Conservation (phyloP, 371 early-diverging fungal species). For the Mucor mucedo region DNA sequence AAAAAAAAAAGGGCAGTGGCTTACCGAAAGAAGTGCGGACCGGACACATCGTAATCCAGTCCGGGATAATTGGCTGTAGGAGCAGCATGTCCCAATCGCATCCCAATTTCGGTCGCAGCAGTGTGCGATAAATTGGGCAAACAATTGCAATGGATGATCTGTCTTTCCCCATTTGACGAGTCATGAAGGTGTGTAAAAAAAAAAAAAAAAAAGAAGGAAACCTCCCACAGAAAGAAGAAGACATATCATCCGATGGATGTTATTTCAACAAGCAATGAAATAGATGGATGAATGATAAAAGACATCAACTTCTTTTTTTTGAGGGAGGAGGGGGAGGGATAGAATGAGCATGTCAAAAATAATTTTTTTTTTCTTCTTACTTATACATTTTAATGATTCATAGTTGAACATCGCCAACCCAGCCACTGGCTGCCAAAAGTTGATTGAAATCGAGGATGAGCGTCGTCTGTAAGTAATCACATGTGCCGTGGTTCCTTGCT, state of each 20-base stretch:
- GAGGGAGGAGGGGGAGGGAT: background rate
- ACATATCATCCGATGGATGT: conserved; percentile 16
- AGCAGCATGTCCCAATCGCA: background rate
- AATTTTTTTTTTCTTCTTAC: background rate
- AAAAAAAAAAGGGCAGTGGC: too few species aligned
- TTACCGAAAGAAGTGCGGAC: too few species aligned
- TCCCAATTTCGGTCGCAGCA: background rate
- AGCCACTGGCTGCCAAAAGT: conserved; percentile 97
- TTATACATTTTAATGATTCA: background rate
- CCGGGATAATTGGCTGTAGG: too few species aligned
- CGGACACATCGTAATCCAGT: too few species aligned
- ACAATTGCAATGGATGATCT: conserved; percentile 27
- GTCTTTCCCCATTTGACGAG: conserved; percentile 39
- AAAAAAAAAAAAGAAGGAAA: background rate
- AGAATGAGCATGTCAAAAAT: background rate
- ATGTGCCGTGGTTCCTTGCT: background rate
- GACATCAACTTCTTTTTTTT: background rate
- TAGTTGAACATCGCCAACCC: conserved; percentile 98
- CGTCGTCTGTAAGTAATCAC: conserved; percentile 75
- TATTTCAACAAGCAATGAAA: background rate
- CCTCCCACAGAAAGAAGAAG: background rate
- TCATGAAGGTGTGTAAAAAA: conserved; percentile 31
- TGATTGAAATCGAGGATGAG: conserved; percentile 95
- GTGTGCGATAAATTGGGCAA: conserved; percentile 26
- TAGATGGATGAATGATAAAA: background rate